Percentiles rank a stretch among this genome's conserved stretches.
phyloP scores from a whole-genome alignment of 306 rosid genomes.

The Mucuna pruriens region DNA sequence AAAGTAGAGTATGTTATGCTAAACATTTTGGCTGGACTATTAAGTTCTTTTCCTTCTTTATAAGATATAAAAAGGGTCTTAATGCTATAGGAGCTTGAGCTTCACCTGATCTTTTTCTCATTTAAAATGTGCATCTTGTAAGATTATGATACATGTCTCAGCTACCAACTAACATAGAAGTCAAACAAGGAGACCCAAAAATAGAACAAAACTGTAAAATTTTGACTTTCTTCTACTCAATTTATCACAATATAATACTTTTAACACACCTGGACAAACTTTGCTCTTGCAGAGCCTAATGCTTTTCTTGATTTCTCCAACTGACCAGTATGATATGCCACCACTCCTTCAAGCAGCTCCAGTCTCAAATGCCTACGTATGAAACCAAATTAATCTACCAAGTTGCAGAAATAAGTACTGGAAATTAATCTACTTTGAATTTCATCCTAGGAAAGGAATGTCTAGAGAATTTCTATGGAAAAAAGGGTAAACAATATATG shows the following conservation, averaged over 20 bases:
- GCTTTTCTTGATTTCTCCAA: conserved; percentile 67
- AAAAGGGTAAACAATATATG: not conserved
- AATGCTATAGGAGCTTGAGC: not conserved
- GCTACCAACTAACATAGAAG: not conserved
- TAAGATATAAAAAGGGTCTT: not conserved
- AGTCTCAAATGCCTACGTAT: conserved; percentile 73
- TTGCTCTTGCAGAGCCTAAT: conserved; percentile 67
- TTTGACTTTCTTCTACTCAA: not conserved
- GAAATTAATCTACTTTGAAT: conserved; percentile 30
- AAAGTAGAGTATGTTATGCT: not conserved
- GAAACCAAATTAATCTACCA: conserved; percentile 26
- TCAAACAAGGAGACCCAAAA: conserved; percentile 18
- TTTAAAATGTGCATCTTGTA: not conserved
- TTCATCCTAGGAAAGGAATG: not conserved
- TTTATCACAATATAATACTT: conserved; percentile 10
- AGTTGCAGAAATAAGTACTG: conserved; percentile 5
- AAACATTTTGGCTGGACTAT: conserved; percentile 13
- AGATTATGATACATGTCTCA: not conserved
- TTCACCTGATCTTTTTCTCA: not conserved
- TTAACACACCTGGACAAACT: conserved; percentile 61
- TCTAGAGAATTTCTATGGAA: not conserved
- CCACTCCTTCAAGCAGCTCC: conserved; percentile 93
- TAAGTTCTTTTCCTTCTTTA: conserved; percentile 6
- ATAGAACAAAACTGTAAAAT: not conserved
- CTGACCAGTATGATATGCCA: conserved; percentile 82